Evolutionary conservation across 2,329 filamentous ascomycete genomes (phyloP).

Genomic region (Didymella lethalis): DNA sequence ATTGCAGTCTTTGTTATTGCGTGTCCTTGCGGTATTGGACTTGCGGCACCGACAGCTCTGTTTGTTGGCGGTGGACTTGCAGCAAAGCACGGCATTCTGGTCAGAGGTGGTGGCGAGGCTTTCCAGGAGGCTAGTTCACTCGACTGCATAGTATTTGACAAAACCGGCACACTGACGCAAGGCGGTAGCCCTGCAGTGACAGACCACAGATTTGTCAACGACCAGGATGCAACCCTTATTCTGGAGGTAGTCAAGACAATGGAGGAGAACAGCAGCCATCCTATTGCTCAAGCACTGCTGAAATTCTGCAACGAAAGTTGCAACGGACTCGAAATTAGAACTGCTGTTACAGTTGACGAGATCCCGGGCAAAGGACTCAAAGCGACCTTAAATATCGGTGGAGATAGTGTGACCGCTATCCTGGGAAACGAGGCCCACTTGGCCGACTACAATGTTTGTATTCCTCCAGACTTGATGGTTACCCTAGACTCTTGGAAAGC

Average conservation of each 20-base stretch:
- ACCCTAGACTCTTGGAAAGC: slow-evolving; percentile 52
- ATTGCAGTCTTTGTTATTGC: slow-evolving; percentile 89
- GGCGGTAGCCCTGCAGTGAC: slow-evolving; percentile 75
- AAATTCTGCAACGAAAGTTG: slow-evolving; percentile 61
- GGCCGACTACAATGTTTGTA: slow-evolving; percentile 48
- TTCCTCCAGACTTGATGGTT: slow-evolving; percentile 31
- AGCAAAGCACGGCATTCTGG: slow-evolving; percentile 79
- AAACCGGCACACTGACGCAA: slow-evolving; percentile 83
- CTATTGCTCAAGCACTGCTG: slow-evolving; percentile 74
- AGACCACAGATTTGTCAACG: slow-evolving; percentile 54
- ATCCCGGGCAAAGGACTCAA: slow-evolving; percentile 75
- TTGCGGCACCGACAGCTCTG: slow-evolving; percentile 84
- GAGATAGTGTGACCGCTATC: slow-evolving; percentile 56
- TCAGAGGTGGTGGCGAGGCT: slow-evolving; percentile 83
- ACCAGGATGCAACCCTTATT: slow-evolving; percentile 48
- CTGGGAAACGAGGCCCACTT: slow-evolving; percentile 80
- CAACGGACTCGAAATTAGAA: slow-evolving; percentile 18
- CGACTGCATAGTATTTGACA: slow-evolving; percentile 85
- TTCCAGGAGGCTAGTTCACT: slow-evolving; percentile 84
- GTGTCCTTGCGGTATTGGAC: slow-evolving; percentile 82
- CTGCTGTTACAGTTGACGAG: slow-evolving; percentile 63
- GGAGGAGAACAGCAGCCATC: slow-evolving; percentile 77
- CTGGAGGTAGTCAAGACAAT: slow-evolving; percentile 66
- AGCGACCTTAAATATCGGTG: slow-evolving; percentile 58
- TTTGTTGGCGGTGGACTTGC: slow-evolving; percentile 84